Evolutionary conservation across 2,329 filamentous ascomycete genomes (phyloP).

Genomic region (Aspergillus floridensis): DNA sequence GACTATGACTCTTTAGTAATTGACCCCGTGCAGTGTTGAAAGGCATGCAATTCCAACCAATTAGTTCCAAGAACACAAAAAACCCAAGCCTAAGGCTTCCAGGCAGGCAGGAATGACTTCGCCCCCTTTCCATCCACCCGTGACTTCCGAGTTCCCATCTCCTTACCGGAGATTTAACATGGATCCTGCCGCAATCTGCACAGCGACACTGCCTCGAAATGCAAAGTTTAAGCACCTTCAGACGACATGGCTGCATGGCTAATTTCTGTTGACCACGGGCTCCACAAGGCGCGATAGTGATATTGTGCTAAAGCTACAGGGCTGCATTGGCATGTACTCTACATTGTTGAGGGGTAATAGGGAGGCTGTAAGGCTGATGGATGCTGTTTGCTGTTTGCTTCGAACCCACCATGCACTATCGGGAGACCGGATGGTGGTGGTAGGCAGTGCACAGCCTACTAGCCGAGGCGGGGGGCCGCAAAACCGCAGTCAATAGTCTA

Average conservation of each 20-base stretch:
- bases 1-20: background rate
- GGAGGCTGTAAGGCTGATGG: background rate
- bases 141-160: too few species aligned
- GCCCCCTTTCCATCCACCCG: background rate
- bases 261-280: too few species aligned
- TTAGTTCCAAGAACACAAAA: background rate
- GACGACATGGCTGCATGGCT: background rate
- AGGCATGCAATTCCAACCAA: background rate
- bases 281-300: too few species aligned
- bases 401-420: too few species aligned
- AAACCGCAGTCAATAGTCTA: background rate
- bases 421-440: background rate
- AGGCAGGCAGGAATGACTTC: background rate
- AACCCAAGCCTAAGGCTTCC: background rate
- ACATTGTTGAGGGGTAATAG: background rate
- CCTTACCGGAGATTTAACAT: too few species aligned
- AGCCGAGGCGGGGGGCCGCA: background rate
- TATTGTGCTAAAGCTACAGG: background rate
- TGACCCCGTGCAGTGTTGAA: background rate
- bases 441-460: background rate
- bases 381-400: background rate
- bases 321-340: background rate
- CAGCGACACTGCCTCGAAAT: background rate
- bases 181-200: background rate
- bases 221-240: background rate